Percentiles rank a stretch among this genome's conserved stretches.
phyloP scores from a whole-genome alignment of 371 early-diverging fungal species.

The Entomophthora muscae region DNA sequence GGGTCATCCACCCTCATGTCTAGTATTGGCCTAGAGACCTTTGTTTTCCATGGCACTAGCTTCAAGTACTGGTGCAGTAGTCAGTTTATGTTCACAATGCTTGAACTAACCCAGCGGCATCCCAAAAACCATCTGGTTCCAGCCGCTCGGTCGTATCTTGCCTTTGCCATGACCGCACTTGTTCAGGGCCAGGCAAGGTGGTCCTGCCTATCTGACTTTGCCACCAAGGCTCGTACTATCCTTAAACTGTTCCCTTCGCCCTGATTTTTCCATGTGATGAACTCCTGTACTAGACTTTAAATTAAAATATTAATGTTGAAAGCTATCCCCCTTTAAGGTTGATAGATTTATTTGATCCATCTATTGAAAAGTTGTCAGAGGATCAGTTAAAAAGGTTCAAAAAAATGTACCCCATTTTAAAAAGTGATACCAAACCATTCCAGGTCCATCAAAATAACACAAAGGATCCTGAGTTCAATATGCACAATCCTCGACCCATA shows the following conservation, averaged over 20 bases:
- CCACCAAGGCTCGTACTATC: neutral
- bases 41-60: conserved; percentile 2
- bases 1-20: neutral
- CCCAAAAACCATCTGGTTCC: neutral
- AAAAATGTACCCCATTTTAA: too few species aligned
- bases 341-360: too few species aligned
- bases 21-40: neutral
- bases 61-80: neutral
- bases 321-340: too few species aligned
- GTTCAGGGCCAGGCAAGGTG: neutral
- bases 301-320: too few species aligned
- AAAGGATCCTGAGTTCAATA: too few species aligned
- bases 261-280: too few species aligned
- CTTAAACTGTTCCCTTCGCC: neutral
- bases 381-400: too few species aligned
- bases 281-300: too few species aligned
- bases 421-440: too few species aligned
- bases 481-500: too few species aligned
- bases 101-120: neutral
- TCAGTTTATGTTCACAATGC: conserved; percentile 1
- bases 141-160: neutral
- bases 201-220: neutral
- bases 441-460: too few species aligned
- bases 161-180: neutral
- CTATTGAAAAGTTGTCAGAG: too few species aligned